Percentiles rank a stretch among this genome's conserved stretches.
Evolutionary conservation across 163 green algal species (phyloP).

Genomic region (Chloromonas sp.): DNA sequence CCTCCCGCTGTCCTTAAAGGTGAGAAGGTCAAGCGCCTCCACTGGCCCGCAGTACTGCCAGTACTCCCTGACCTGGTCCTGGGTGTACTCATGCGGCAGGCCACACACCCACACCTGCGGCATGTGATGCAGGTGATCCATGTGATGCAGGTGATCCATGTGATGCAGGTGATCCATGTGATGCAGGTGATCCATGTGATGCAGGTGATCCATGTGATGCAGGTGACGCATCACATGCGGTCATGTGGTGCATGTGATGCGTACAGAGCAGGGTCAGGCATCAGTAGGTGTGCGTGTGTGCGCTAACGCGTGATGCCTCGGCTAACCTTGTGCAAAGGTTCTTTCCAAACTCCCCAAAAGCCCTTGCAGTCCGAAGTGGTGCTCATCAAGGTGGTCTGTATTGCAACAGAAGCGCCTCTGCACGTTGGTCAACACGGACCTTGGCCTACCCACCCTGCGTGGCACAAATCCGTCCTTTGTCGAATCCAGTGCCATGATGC

Average conservation of each 20-base stretch:
- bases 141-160: neutral
- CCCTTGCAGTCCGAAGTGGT: too few relatives aligned
- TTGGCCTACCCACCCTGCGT: constrained; percentile 20
- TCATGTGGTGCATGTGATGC: too few relatives aligned
- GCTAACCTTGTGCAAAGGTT: too few relatives aligned
- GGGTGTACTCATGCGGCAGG: constrained; percentile 72
- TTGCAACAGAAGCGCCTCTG: too few relatives aligned
- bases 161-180: neutral
- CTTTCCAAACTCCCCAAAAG: too few relatives aligned
- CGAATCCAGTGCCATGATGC: constrained; percentile 31
- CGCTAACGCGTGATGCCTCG: too few relatives aligned
- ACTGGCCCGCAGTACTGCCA: constrained; percentile 76
- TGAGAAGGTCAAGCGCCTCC: constrained; percentile 67
- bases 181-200: neutral
- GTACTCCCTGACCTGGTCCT: constrained; percentile 62
- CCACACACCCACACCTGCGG: constrained; percentile 72
- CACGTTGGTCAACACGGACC: too few relatives aligned
- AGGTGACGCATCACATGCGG: neutral
- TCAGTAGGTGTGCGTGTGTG: too few relatives aligned
- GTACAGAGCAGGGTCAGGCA: too few relatives aligned
- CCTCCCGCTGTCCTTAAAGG: constrained; percentile 59
- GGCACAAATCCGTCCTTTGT: constrained; percentile 41
- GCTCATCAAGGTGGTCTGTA: too few relatives aligned
- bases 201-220: neutral
- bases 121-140: neutral